Conservation (phyloP, 1,139 yeast genomes). For the Schwanniomyces etchellsii region DNA sequence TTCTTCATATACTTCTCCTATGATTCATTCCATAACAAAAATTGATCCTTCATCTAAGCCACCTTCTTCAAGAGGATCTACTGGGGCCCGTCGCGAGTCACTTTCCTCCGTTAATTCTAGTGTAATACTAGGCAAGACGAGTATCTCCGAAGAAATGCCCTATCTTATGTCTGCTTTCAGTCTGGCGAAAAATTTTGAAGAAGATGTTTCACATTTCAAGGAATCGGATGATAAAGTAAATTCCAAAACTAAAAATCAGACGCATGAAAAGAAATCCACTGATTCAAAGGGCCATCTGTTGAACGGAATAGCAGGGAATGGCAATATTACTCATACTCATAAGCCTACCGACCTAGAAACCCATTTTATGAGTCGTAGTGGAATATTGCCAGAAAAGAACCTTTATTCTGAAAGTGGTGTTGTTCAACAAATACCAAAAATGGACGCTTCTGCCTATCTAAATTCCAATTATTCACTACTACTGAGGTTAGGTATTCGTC, state of each 20-base stretch:
- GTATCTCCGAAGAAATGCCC: constrained; percentile 52
- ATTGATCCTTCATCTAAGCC: constrained; percentile 6
- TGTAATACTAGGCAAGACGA: constrained; percentile 34
- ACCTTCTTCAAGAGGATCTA: too few species aligned
- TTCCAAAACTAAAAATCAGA: constrained; percentile 5
- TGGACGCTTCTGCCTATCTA: constrained; percentile 27
- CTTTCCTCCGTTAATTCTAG: constrained; percentile 24
- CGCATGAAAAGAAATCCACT: constrained; percentile 2
- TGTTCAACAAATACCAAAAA: constrained; percentile 15
- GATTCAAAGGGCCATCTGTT: constrained; percentile 3
- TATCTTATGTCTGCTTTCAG: constrained; percentile 53
- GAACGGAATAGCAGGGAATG: neutral
- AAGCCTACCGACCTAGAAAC: constrained; percentile 4
- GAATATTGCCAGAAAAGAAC: constrained; percentile 30
- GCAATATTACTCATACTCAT: neutral
- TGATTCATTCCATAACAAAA: constrained; percentile 39
- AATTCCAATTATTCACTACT: constrained; percentile 32
- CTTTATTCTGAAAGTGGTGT: constrained; percentile 33
- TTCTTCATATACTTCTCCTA: constrained; percentile 24
- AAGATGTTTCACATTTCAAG: constrained; percentile 38
- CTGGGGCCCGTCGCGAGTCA: too few species aligned
- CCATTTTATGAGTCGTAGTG: too few species aligned
- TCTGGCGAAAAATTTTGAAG: constrained; percentile 46
- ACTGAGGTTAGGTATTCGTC: constrained; percentile 37
- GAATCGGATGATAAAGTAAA: constrained; percentile 12